These are phyloP conservation scores for Apostasia shenzhenica DNA, from an alignment of 106 monocot species.

Conservation along the genomic window DNA sequence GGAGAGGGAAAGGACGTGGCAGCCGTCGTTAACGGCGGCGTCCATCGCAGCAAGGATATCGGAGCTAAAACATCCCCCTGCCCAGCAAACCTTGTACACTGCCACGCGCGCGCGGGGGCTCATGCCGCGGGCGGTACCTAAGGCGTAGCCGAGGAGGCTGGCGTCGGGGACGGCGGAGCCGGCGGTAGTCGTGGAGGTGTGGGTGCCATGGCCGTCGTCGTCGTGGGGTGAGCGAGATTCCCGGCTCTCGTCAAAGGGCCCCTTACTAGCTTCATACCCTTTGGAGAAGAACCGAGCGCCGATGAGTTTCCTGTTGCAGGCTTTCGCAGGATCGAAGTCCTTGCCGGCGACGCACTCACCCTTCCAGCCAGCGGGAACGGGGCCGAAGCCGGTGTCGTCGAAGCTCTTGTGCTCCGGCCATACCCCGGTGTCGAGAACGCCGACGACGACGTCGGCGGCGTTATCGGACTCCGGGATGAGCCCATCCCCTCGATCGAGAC, in stretches of 20 bases:
- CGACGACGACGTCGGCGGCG: constrained; percentile 64
- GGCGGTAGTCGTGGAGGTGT: constrained; percentile 81
- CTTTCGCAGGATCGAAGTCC: constrained; percentile 43
- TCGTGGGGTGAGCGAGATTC: constrained; percentile 84
- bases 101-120: constrained; percentile 58
- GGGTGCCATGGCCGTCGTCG: constrained; percentile 92
- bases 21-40: constrained; percentile 75
- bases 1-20: constrained; percentile 78
- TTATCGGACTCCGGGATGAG: constrained; percentile 34
- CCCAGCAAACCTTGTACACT: constrained; percentile 96
- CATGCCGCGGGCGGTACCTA: constrained; percentile 91
- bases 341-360: constrained; percentile 61
- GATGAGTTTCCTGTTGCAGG: constrained; percentile 86
- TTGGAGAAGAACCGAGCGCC: constrained; percentile 79
- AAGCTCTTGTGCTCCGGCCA: constrained; percentile 84
- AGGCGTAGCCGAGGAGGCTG: constrained; percentile 70
- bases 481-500: constrained; percentile 26
- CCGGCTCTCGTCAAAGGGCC: constrained; percentile 54
- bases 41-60: constrained; percentile 91
- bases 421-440: constrained; percentile 91
- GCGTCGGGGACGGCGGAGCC: constrained; percentile 58
- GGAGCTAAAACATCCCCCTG: constrained; percentile 88
- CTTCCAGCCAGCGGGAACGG: constrained; percentile 72
- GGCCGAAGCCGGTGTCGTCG: constrained; percentile 76
- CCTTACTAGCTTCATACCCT: constrained; percentile 87